Conservation (phyloP, 1,284 basidiomycete genomes). For the Phaffia rhodozyma region DNA sequence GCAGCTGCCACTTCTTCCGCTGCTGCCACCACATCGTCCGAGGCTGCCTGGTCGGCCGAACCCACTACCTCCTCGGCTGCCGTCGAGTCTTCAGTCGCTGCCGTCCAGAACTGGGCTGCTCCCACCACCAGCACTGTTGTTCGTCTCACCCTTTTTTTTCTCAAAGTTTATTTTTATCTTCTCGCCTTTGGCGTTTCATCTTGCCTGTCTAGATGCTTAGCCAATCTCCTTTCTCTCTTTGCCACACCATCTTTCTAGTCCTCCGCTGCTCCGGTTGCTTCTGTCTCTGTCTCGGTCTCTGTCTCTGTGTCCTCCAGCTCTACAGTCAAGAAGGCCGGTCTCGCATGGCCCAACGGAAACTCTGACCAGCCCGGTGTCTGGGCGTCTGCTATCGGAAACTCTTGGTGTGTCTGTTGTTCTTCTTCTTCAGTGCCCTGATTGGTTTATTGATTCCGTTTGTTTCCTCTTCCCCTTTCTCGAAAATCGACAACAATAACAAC, state of each 20-base stretch:
- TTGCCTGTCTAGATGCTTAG: neutral
- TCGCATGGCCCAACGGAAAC: slow-evolving; percentile 48
- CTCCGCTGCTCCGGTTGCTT: slow-evolving; percentile 6
- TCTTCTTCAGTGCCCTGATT: neutral
- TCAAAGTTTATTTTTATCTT: neutral
- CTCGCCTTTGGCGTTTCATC: neutral
- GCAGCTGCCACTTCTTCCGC: slow-evolving; percentile 19
- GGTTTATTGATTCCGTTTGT: neutral
- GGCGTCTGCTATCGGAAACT: slow-evolving; percentile 34
- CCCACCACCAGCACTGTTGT: neutral
- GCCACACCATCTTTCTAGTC: neutral
- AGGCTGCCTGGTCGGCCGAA: slow-evolving; percentile 18
- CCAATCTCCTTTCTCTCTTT: neutral
- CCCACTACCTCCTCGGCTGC: slow-evolving; percentile 20
- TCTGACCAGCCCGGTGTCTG: slow-evolving; percentile 41
- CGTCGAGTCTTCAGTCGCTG: neutral
- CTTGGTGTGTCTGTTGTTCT: slow-evolving; percentile 22
- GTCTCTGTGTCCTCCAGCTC: neutral
- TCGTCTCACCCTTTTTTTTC: neutral
- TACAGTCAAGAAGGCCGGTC: slow-evolving; percentile 42
- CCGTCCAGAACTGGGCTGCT: neutral
- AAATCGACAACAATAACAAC: no score
- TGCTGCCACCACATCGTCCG: neutral
- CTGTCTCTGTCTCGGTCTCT: neutral
- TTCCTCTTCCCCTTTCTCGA: neutral